Base-by-base conservation (phyloP, 2,329 filamentous ascomycete species). In the Penicillium sp. region DNA sequence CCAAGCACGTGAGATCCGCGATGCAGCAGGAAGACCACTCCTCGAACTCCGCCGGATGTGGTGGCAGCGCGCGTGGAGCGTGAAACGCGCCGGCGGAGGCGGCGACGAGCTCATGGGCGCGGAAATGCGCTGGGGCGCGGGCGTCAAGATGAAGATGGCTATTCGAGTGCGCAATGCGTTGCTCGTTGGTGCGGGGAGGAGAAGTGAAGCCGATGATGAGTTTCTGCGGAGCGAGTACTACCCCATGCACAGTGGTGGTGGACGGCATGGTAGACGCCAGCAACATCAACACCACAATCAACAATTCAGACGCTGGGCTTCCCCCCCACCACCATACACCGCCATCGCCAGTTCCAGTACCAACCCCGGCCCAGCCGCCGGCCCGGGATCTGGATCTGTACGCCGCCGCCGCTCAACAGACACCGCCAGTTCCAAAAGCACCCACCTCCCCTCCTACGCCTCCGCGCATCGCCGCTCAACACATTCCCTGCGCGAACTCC, bases 161-260 rank as follows among this genome's bases (percentile, higher is more conserved):
- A 55, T 67, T 6, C 53, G 58, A 4, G 67, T 68, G 12, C 37
- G 40, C n/a, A 70, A 70, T 57, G 68, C 67, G 10, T 58, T 70
- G 12, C 24, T 62, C 17, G 28, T 37, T 4, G 42, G 37, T 2
- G 17, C 33, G 8, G 44, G 53, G n/a, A 22, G 40, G 9, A 42
- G 17, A 4, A n/a, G 13, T n/a, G 38, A 26, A 38, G 35, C 4
- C 35, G 37, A 54, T n/a, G 35, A 40, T 3, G 51, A 54, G 15
- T 54, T 55, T 26, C 22, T 40, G 3, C 37, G 38, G 8, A 42
- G 38, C 53, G 53, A 55, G 17, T 55, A 55, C 12, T 55, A 55
- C 12, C 53, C 53, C 15, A 28, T 28, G 22, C 38, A 26, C 7
- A 54, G 51, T n/a, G 24, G 53, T 42, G 24, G 37, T 17, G 17